phyloP scores from a whole-genome alignment of 2,329 filamentous ascomycete genomes.

The Cladosporium sp. region DNA sequence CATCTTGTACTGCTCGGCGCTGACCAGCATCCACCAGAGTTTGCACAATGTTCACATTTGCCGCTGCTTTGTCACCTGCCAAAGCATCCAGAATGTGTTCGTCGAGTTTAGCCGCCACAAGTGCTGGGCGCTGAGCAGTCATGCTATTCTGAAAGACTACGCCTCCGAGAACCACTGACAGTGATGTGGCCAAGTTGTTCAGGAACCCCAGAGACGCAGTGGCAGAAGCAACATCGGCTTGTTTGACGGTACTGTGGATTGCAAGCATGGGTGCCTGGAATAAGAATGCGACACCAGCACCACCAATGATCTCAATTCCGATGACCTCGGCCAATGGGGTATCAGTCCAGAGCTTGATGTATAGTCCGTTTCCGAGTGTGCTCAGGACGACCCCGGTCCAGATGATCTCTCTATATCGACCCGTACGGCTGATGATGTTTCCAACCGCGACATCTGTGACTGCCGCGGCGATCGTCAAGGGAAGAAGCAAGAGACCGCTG shows the following conservation, averaged over 20 bases:
- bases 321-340: conserved; percentile 43
- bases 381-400: conserved; percentile 45
- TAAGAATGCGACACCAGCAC: conserved; percentile 66
- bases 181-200: conserved; percentile 67
- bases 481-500: conserved; percentile 51
- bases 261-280: conserved; percentile 71
- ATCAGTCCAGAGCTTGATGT: conserved; percentile 40
- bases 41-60: conserved; percentile 49
- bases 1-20: conserved; percentile 45
- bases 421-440: conserved; percentile 49
- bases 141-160: conserved; percentile 78
- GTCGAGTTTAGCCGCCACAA: conserved; percentile 27
- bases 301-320: conserved; percentile 62
- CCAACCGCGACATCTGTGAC: conserved; percentile 49
- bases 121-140: conserved; percentile 52
- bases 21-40: conserved; percentile 43
- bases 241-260: conserved; percentile 62
- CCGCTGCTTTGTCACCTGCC: conserved; percentile 49
- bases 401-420: conserved; percentile 55
- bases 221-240: conserved; percentile 65
- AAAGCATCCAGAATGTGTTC: conserved; percentile 38
- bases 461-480: conserved; percentile 38
- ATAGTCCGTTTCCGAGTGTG: conserved; percentile 42
- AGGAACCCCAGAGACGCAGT: conserved; percentile 69
- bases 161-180: conserved; percentile 71